Evolutionary conservation across 192 early-diverging fungal genomes (phyloP), one percentile per base, ranked within the genome.

Genomic region (Entomortierella beljakovae): DNA sequence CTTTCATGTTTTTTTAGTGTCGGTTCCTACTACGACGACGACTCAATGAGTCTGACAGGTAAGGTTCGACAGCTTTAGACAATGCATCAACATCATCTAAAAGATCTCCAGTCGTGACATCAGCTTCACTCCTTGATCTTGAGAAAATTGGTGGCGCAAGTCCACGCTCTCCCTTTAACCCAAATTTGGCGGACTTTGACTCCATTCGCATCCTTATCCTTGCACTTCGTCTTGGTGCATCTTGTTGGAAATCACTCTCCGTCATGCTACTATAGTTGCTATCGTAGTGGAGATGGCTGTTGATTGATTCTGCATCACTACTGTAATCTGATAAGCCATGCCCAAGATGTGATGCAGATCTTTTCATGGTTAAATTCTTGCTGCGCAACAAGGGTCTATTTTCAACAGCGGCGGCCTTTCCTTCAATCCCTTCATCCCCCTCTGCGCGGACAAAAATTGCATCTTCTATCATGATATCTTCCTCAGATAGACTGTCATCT

Each of bases 41-140:
- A 59, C 74, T 77, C 29, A 77, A 37, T 1, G 74, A 77, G 20
- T 77, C 74, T 8, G 74, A 77, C 33, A 77, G 58, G 18, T 77
- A 77, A 1, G 74, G 66, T 38, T 77, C 74, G 6, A 77, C 66
- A 22, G 74, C 74, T 55, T 68, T 76, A 18, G 73, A 68, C 9
- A 76, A 26, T 18, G 64, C 73, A 57, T 76, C 73, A 42, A 69
- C 74, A 18, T 77, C 74, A 4, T 58, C 49, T 10, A 53, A 66
- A 9, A 50, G 49, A n/a, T 51, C 63, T 3, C 37, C 46, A 6
- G 42, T 25, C 43, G 57, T 40, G 6, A 35, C 51, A 16, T 61
- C 59, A 8, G 13, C 25, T 20, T 42, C 52, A 34, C 42, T 67
- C 64, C 48, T 40, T 16, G 42, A 6, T 5, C 28, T 53, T n/a